These are phyloP conservation scores for Colletotrichum graminicola DNA, from an alignment of 2,329 filamentous ascomycete species.

Conservation along the genomic window DNA sequence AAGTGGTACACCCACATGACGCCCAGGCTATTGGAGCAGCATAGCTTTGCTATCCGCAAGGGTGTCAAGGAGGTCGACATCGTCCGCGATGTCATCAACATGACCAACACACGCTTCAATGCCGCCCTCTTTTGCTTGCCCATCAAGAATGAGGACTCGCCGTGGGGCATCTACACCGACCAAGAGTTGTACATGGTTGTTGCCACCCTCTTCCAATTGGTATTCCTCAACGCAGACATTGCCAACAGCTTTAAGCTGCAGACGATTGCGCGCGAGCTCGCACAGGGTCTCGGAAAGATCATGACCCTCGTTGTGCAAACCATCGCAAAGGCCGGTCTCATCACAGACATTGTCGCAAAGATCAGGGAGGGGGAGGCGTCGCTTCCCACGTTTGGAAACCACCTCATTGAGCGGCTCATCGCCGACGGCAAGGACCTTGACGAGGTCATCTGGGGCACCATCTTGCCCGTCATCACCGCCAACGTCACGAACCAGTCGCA, in stretches of 20 bases:
- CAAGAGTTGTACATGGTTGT: constrained; percentile 69
- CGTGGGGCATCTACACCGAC: constrained; percentile 66
- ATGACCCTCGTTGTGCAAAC: constrained; percentile 65
- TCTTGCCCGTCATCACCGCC: constrained; percentile 67
- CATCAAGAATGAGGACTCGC: constrained; percentile 64
- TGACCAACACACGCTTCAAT: constrained; percentile 67
- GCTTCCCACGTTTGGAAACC: constrained; percentile 67
- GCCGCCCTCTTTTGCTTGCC: constrained; percentile 67
- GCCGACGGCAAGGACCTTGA: constrained; percentile 64
- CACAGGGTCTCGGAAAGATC: constrained; percentile 64
- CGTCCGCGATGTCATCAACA: constrained; percentile 61
- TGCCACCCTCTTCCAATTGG: constrained; percentile 66
- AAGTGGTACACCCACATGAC: constrained; percentile 45
- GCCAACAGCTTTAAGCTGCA: constrained; percentile 69
- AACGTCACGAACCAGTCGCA: constrained; percentile 71
- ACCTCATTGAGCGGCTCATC: constrained; percentile 67
- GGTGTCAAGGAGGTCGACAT: constrained; percentile 50
- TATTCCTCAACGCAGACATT: constrained; percentile 68
- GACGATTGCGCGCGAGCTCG: constrained; percentile 61
- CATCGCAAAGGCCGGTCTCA: constrained; percentile 58
- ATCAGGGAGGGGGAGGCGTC: constrained; percentile 55
- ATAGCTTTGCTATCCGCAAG: constrained; percentile 45
- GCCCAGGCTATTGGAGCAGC: constrained; percentile 47
- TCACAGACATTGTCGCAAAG: constrained; percentile 60
- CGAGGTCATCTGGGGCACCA: constrained; percentile 68